Percentiles rank a stretch among this genome's conserved stretches.
Evolutionary conservation across 2,329 filamentous ascomycete species (phyloP).

Genomic region (Apiospora malaysiana): DNA sequence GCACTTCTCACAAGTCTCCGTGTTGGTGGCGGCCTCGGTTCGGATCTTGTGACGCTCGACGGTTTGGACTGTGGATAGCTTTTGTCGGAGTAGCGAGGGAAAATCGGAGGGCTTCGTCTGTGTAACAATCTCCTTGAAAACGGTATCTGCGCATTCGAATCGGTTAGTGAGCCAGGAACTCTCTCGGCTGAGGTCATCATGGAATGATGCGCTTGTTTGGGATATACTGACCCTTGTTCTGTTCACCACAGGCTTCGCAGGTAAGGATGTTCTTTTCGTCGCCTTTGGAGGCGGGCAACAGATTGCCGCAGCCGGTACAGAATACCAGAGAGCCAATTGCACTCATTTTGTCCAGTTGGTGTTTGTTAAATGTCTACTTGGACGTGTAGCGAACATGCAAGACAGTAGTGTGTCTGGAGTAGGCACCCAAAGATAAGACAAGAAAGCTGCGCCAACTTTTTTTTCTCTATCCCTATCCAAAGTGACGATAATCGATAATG

Average conservation of each 20-base stretch:
- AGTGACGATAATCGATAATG: constrained; percentile 15
- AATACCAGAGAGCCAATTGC: constrained; percentile 91
- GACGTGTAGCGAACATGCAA: not conserved
- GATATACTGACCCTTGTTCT: constrained; percentile 73
- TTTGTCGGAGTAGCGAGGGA: constrained; percentile 85
- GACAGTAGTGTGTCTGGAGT: not conserved
- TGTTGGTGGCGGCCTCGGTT: constrained; percentile 69
- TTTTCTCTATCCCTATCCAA: constrained; percentile 4
- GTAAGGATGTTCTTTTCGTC: constrained; percentile 75
- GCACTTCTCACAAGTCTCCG: constrained; percentile 79
- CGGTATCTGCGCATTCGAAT: constrained; percentile 12
- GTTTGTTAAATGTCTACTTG: constrained; percentile 26
- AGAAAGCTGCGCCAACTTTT: not conserved
- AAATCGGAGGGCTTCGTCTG: constrained; percentile 89
- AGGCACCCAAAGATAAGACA: not conserved
- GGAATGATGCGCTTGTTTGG: not conserved
- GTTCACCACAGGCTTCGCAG: constrained; percentile 85
- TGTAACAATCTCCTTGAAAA: constrained; percentile 70
- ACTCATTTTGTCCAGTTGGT: constrained; percentile 67
- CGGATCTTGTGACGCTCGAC: constrained; percentile 79
- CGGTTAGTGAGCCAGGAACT: not conserved
- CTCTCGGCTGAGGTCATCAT: not conserved
- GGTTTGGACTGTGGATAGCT: constrained; percentile 84
- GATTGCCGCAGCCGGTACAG: constrained; percentile 90
- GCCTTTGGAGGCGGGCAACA: constrained; percentile 81